Percentiles rank a stretch among this genome's conserved stretches.
These are phyloP conservation scores for Mycosarcoma mackinlayi DNA, from an alignment of 1,284 basidiomycete genomes.

Conservation along the genomic window DNA sequence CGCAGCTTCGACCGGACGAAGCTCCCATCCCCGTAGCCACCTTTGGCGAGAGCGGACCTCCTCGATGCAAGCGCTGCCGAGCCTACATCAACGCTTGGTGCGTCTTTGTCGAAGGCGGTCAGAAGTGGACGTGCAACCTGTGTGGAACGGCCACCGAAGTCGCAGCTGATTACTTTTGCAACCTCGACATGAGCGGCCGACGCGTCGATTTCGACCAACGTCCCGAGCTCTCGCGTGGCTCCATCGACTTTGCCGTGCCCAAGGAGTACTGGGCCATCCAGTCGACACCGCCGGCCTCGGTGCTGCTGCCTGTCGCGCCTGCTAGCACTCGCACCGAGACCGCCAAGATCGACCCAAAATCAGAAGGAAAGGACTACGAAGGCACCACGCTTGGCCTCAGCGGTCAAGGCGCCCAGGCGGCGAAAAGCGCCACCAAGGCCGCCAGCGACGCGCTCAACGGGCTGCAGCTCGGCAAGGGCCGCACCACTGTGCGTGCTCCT, in stretches of 20 bases:
- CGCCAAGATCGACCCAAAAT: conserved; percentile 50
- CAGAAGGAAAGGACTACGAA: conserved; percentile 52
- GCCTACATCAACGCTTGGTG: conserved; percentile 97
- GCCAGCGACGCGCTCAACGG: conserved; percentile 61
- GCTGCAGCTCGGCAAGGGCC: conserved; percentile 59
- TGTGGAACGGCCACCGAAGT: conserved; percentile 83
- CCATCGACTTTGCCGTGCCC: conserved; percentile 88
- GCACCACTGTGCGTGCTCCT: conserved; percentile 64
- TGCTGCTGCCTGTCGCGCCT: conserved; percentile 59
- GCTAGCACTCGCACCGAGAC: conserved; percentile 56
- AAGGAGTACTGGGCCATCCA: conserved; percentile 84
- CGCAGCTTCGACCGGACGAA: conserved; percentile 78
- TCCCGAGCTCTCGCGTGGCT: conserved; percentile 89
- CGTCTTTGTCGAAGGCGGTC: conserved; percentile 84
- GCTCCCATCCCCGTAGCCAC: conserved; percentile 77
- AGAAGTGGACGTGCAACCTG: conserved; percentile 91
- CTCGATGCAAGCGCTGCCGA: conserved; percentile 85
- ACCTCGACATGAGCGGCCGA: conserved; percentile 82
- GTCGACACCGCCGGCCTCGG: conserved; percentile 68
- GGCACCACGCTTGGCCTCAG: conserved; percentile 61
- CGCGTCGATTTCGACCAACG: conserved; percentile 85
- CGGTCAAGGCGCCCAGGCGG: conserved; percentile 59
- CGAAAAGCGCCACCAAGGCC: conserved; percentile 63
- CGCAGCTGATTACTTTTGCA: conserved; percentile 80
- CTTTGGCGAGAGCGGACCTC: conserved; percentile 78